These are phyloP conservation scores for Colletotrichum cordylinicola DNA, from an alignment of 2,329 filamentous ascomycete species.

Conservation along the genomic window DNA sequence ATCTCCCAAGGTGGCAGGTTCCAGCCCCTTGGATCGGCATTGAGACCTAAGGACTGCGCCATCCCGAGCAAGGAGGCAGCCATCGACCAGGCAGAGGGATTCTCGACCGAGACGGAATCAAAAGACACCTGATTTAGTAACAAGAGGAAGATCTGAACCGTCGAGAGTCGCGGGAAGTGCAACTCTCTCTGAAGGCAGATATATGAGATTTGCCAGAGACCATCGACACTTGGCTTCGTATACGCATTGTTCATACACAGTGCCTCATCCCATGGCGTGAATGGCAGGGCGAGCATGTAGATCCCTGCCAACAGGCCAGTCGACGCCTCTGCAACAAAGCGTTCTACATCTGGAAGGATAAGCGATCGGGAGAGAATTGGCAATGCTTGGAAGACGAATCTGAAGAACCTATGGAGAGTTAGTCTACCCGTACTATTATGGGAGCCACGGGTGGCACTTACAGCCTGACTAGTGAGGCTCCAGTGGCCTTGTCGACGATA, in stretches of 20 bases:
- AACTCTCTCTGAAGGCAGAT: background rate
- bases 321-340: background rate
- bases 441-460: background rate
- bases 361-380: background rate
- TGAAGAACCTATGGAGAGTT: background rate
- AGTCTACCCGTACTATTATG: background rate
- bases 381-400: background rate
- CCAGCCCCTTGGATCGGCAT: background rate
- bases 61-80: background rate
- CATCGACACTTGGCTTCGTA: background rate
- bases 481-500: background rate
- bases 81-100: background rate
- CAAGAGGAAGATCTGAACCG: background rate
- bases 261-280: background rate
- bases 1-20: background rate
- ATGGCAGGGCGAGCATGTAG: background rate
- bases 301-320: background rate
- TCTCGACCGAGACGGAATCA: background rate
- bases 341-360: background rate
- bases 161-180: background rate
- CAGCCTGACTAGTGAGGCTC: background rate
- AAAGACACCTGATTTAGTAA: background rate
- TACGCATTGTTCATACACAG: background rate
- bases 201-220: background rate
- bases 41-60: background rate